phyloP scores from a whole-genome alignment of 2,329 filamentous ascomycete genomes.

The Cercospora sp. region DNA sequence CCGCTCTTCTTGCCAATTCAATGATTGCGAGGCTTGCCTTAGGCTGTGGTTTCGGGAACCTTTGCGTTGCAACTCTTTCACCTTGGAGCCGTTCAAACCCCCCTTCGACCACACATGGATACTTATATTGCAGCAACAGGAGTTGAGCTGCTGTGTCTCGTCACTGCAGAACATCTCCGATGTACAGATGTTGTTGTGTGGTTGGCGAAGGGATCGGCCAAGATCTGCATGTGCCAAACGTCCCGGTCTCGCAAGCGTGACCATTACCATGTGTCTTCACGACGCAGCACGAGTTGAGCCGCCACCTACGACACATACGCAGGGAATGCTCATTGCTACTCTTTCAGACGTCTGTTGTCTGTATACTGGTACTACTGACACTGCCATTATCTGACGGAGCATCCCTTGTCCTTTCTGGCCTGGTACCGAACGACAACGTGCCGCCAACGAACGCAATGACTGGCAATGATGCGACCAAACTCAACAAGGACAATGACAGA shows the following conservation, averaged over 20 bases:
- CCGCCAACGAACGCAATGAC: not conserved
- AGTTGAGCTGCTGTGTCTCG: not conserved
- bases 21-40: no score
- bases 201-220: not conserved
- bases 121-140: not conserved
- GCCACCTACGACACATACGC: not conserved
- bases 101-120: not conserved
- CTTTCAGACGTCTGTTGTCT: not conserved
- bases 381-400: not conserved
- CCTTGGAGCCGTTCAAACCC: not conserved
- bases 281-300: not conserved
- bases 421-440: not conserved
- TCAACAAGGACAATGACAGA: constrained; percentile 6
- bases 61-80: no score
- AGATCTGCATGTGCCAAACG: not conserved
- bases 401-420: not conserved
- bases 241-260: not conserved
- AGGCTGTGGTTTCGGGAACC: no score
- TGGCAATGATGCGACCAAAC: not conserved
- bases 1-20: no score
- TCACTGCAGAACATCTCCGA: not conserved
- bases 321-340: not conserved
- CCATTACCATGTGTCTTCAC: not conserved
- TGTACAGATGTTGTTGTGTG: not conserved
- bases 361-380: not conserved